phyloP scores from a whole-genome alignment of 192 early-diverging fungal genomes.

The Thamnidium elegans region DNA sequence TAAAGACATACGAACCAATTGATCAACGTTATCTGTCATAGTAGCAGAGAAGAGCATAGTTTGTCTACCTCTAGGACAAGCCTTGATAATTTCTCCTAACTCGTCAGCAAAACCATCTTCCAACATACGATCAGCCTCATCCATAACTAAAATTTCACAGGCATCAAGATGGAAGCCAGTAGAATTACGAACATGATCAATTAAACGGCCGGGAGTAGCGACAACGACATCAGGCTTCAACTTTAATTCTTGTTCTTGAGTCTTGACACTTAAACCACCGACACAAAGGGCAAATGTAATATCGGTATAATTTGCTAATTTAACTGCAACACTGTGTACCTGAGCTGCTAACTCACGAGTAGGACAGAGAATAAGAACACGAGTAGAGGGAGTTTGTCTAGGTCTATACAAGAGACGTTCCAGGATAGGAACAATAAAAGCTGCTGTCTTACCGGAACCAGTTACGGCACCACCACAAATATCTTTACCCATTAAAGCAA shows the following conservation, averaged over 20 bases:
- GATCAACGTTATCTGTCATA: constrained; percentile 98
- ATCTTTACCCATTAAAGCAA: constrained; percentile 93
- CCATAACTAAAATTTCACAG: constrained; percentile 97
- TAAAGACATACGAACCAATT: constrained; percentile 91
- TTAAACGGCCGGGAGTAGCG: constrained; percentile 96
- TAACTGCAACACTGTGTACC: constrained; percentile 88
- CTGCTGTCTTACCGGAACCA: constrained; percentile 97
- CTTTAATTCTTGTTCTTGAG: constrained; percentile 85
- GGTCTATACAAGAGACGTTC: constrained; percentile 93
- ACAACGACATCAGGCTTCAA: constrained; percentile 91
- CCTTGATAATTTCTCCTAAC: constrained; percentile 89
- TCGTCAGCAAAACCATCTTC: constrained; percentile 98
- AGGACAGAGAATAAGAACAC: constrained; percentile 91
- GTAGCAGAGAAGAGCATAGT: constrained; percentile 99
- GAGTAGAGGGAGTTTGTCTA: constrained; percentile 67
- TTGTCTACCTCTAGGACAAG: constrained; percentile 85
- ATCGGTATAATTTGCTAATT: constrained; percentile 85
- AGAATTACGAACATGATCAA: constrained; percentile 96
- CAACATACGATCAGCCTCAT: constrained; percentile 98
- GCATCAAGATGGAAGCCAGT: constrained; percentile 79
- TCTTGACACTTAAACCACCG: constrained; percentile 82
- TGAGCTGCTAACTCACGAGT: constrained; percentile 98
- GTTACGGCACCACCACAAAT: constrained; percentile 98
- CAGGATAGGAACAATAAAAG: constrained; percentile 93
- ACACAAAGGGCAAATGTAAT: constrained; percentile 85